Conservation (phyloP, 371 early-diverging fungal genomes). For the Rhizopus stolonifer region DNA sequence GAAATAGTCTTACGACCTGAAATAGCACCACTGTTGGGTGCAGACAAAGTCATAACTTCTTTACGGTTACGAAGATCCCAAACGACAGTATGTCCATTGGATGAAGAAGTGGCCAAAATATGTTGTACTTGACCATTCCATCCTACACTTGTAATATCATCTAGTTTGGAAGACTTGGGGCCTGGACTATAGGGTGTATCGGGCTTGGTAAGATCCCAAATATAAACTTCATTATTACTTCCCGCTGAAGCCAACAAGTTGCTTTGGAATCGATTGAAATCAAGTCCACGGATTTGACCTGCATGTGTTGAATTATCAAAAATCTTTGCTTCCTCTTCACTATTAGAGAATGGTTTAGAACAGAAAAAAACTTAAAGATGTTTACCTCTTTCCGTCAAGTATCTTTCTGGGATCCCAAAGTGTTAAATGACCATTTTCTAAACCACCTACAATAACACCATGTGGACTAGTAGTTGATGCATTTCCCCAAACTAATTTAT, state of each 20-base stretch:
- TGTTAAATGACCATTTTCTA: constrained; percentile 91
- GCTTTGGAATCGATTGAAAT: constrained; percentile 86
- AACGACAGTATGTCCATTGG: constrained; percentile 90
- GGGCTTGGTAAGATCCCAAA: constrained; percentile 90
- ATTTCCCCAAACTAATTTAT: constrained; percentile 87
- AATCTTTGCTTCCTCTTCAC: constrained; percentile 56
- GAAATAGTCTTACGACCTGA: constrained; percentile 52
- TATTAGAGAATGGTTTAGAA: background rate
- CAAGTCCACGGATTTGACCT: constrained; percentile 89
- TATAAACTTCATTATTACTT: constrained; percentile 82
- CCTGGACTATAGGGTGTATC: constrained; percentile 90
- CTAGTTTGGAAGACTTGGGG: constrained; percentile 78
- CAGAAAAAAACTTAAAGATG: background rate
- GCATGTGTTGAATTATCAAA: constrained; percentile 74
- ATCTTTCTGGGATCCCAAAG: constrained; percentile 87
- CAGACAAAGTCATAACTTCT: constrained; percentile 82
- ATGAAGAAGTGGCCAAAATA: constrained; percentile 90
- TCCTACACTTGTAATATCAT: constrained; percentile 84
- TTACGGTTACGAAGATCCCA: constrained; percentile 92
- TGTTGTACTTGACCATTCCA: constrained; percentile 96
- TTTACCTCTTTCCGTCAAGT: constrained; percentile 59
- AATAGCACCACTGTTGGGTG: constrained; percentile 45
- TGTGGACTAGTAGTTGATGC: constrained; percentile 55
- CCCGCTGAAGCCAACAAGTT: constrained; percentile 91
- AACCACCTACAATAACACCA: constrained; percentile 92